Percentiles rank a stretch among this genome's conserved stretches.
These are phyloP conservation scores for Suillus paluster DNA, from an alignment of 768 basidiomycete species.

Conservation along the genomic window DNA sequence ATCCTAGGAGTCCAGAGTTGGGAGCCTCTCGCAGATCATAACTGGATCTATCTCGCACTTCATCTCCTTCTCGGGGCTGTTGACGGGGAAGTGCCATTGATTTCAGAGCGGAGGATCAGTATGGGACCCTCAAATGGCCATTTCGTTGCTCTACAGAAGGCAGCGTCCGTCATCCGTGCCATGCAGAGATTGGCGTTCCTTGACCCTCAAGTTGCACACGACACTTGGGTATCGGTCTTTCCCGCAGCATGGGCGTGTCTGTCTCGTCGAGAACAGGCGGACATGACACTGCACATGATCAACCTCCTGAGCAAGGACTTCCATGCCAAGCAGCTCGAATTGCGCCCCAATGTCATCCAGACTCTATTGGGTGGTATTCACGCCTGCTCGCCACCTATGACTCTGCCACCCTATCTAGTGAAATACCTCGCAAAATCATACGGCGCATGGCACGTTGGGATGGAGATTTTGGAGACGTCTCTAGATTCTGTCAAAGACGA, in stretches of 20 bases:
- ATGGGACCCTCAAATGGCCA: constrained; percentile 37
- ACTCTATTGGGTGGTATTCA: constrained; percentile 85
- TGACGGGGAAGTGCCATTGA: constrained; percentile 48
- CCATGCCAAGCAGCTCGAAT: constrained; percentile 84
- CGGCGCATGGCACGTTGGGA: constrained; percentile 90
- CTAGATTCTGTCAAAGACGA: constrained; percentile 81
- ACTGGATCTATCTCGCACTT: constrained; percentile 93
- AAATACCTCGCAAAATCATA: constrained; percentile 97
- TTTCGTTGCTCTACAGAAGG: constrained; percentile 50
- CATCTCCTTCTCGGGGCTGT: constrained; percentile 86
- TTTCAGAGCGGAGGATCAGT: constrained; percentile 44
- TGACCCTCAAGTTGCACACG: constrained; percentile 77
- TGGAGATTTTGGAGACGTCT: constrained; percentile 85
- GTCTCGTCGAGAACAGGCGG: constrained; percentile 83
- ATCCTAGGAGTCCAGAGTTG: constrained; percentile 93
- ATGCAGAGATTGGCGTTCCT: constrained; percentile 84
- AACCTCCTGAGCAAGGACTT: constrained; percentile 91
- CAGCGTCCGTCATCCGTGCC: constrained; percentile 64
- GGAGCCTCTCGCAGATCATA: constrained; percentile 89
- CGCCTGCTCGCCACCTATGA: constrained; percentile 85
- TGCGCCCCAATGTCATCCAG: constrained; percentile 91
- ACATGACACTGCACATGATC: constrained; percentile 89
- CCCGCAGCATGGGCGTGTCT: constrained; percentile 85
- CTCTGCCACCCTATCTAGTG: constrained; percentile 90
- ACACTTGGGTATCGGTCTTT: constrained; percentile 88